These are phyloP conservation scores for Pseudohyphozyma bogoriensis DNA, from an alignment of 768 basidiomycete genomes.

Conservation along the genomic window DNA sequence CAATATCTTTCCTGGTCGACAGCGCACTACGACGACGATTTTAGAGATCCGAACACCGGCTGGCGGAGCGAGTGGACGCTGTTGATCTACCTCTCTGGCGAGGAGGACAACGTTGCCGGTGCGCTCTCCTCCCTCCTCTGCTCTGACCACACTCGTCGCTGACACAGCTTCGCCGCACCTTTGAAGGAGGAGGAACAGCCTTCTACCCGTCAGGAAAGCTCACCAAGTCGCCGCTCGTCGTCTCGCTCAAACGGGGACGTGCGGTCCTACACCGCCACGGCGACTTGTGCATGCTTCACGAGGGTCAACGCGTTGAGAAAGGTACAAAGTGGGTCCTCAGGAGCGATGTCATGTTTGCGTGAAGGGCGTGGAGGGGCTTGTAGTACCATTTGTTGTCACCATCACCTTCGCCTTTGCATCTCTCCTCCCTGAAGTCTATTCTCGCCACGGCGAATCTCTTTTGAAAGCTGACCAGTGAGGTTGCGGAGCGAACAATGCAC, in stretches of 20 bases:
- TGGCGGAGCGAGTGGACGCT: conserved; percentile 55
- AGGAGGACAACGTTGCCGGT: conserved; percentile 54
- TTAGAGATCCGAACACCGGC: conserved; percentile 31
- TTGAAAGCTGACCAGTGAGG: too few species aligned
- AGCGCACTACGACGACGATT: conserved; percentile 65
- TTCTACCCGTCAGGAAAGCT: conserved; percentile 53
- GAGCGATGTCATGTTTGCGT: conserved; percentile 30
- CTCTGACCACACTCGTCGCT: neutral
- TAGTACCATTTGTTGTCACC: too few species aligned
- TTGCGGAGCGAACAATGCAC: too few species aligned
- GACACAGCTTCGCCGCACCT: neutral
- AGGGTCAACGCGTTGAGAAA: conserved; percentile 46
- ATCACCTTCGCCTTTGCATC: too few species aligned
- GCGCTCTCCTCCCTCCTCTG: conserved; percentile 35
- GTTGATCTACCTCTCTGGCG: conserved; percentile 60
- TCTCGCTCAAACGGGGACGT: conserved; percentile 16
- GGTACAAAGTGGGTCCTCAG: conserved; percentile 59
- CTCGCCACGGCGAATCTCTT: too few species aligned
- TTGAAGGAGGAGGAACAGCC: conserved; percentile 46
- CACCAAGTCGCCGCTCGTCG: conserved; percentile 38
- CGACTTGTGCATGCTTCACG: conserved; percentile 41
- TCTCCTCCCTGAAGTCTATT: too few species aligned
- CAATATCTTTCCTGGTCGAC: neutral
- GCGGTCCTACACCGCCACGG: conserved; percentile 49
- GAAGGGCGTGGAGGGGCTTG: too few species aligned